Base-by-base conservation (phyloP, 2,329 filamentous ascomycete genomes). In the Neofusicoccum laricinum region DNA sequence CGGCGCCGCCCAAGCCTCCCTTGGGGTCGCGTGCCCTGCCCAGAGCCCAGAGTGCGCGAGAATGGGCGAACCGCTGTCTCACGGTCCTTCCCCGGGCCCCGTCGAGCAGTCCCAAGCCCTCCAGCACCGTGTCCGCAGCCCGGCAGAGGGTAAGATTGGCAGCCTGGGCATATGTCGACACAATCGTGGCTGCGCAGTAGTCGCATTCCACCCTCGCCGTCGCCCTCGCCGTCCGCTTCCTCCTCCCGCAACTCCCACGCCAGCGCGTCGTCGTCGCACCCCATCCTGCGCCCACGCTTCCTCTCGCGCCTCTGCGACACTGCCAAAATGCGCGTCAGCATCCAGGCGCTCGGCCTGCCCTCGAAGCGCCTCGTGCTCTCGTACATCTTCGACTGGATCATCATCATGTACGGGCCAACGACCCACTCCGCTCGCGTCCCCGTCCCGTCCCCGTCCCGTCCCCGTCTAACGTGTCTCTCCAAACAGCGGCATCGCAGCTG, bases 381-480 rank as follows among this genome's bases (percentile, higher is more conserved):
- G 3, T 93, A 93, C 73, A 77, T 88, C 53, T 78, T 91, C 65
- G 91, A 94, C 78, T 94, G 91, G 91, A 72, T 90, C 51, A 80
- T 91, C 65, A 84, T 91, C 65, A 77, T 89, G 84, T 86, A 75
- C 71, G 80, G 74, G 21, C 40, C n/a, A n/a, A 36, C 66, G 1
- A 30, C 34, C 55, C n/a, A 11, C 19, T 14, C 43, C 14, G 19
- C 38, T 40, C 50, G 32, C 50, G n/a, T n/a, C n/a, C n/a, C n/a
- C n/a, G n/a, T n/a, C n/a, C n/a, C n/a, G n/a, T n/a, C n/a, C n/a
- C n/a, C n/a, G n/a, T n/a, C n/a, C n/a, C n/a, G n/a, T 59, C 41
- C 36, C n/a, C 19, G 3, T 57, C 45, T 64, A 15, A 57, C 41
- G 15, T 14, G 25, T 30, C 40, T 38, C 38, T 2, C 45, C 8